Conservation (phyloP, 2,329 filamentous ascomycete genomes). For the Beauveria rudraprayagi region DNA sequence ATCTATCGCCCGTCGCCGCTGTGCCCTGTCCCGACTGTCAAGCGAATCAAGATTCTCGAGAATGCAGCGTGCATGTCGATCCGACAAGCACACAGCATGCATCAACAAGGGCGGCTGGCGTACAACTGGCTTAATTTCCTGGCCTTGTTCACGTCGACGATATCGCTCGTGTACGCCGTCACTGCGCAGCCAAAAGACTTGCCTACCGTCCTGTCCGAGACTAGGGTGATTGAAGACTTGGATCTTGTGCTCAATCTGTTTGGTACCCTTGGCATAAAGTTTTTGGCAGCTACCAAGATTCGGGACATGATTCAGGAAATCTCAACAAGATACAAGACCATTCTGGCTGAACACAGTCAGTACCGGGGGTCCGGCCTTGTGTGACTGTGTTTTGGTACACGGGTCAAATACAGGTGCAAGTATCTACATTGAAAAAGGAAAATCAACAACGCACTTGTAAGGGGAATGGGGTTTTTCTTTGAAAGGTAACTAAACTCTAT, state of each 20-base stretch:
- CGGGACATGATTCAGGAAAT: background rate
- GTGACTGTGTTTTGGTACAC: too few relatives aligned
- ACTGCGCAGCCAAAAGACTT: background rate
- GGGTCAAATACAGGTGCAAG: too few relatives aligned
- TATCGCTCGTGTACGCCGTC: conserved; percentile 35
- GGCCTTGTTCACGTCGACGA: conserved; percentile 31
- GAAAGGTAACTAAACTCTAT: too few relatives aligned
- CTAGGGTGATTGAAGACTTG: background rate
- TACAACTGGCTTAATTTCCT: conserved; percentile 36
- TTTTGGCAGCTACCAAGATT: background rate
- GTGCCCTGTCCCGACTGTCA: conserved; percentile 27
- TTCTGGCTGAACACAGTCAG: too few relatives aligned
- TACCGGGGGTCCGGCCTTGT: too few relatives aligned
- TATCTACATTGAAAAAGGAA: too few relatives aligned
- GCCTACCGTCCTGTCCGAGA: background rate
- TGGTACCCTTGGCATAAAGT: background rate
- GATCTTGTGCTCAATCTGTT: background rate
- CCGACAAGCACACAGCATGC: conserved; percentile 31
- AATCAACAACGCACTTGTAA: too few relatives aligned
- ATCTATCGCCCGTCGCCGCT: conserved; percentile 37
- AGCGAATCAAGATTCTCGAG: conserved; percentile 28
- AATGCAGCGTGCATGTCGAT: conserved; percentile 34
- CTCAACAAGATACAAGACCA: too few relatives aligned
- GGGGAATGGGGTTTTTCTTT: too few relatives aligned
- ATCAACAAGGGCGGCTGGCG: conserved; percentile 30